Evolutionary conservation across 2,329 filamentous ascomycete species (phyloP).

Genomic region (Cladosporium austrohemisphaericum): DNA sequence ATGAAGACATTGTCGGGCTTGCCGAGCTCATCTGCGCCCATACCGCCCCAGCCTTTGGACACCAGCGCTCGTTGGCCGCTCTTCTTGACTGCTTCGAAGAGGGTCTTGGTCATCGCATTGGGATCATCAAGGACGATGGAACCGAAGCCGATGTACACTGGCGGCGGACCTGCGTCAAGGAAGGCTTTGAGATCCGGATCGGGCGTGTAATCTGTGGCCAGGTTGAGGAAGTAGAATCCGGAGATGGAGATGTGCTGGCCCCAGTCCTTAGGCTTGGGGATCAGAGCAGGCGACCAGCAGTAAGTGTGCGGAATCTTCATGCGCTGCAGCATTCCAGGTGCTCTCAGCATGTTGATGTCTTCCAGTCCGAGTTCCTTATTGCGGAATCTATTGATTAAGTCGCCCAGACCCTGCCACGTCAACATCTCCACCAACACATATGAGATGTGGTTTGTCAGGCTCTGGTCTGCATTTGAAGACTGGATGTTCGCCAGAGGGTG

Average conservation of each 20-base stretch:
- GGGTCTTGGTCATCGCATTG: conserved; percentile 63
- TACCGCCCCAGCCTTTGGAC: conserved; percentile 53
- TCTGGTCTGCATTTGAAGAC: conserved; percentile 68
- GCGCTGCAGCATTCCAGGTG: conserved; percentile 72
- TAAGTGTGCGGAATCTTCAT: conserved; percentile 82
- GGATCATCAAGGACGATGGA: conserved; percentile 79
- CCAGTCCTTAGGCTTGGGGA: conserved; percentile 79
- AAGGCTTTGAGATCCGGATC: conserved; percentile 63
- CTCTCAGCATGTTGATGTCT: conserved; percentile 74
- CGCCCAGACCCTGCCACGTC: conserved; percentile 88
- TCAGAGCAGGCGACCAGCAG: conserved; percentile 80
- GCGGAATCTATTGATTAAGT: conserved; percentile 85
- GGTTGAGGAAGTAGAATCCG: conserved; percentile 72
- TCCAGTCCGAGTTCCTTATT: conserved; percentile 71
- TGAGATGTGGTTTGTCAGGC: conserved; percentile 76
- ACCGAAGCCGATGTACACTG: conserved; percentile 79
- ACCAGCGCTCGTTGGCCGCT: conserved; percentile 52
- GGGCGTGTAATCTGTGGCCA: conserved; percentile 64
- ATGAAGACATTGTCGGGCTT: conserved; percentile 45
- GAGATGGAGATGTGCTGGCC: conserved; percentile 65
- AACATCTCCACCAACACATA: conserved; percentile 86
- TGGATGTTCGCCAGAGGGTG: conserved; percentile 83
- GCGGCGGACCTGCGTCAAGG: conserved; percentile 64
- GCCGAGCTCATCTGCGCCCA: conserved; percentile 40
- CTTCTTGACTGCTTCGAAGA: conserved; percentile 65